Evolutionary conservation across 1,284 basidiomycete genomes (phyloP), one percentile per base, ranked within the genome.

Genomic region (Fomitopsis palustris): DNA sequence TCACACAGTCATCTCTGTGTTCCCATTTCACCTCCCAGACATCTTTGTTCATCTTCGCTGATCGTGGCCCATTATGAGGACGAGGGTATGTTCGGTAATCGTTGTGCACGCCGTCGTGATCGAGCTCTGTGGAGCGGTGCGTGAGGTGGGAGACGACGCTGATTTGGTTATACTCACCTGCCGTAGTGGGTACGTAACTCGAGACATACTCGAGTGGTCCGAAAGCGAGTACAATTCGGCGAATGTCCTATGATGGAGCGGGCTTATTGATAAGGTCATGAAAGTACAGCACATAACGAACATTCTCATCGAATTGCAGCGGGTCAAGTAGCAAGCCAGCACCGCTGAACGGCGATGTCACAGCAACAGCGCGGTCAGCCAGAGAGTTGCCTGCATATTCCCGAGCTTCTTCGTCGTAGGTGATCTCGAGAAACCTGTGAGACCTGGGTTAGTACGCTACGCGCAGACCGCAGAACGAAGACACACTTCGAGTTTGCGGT

Each of bases 11-110:
- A 59, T 90, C 86, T 42, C 90, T 79, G 70, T 88, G 82, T 31
- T 78, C 76, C 87, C 87, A 92, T 68, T 92, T 92, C 35, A 90
- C 78, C 68, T 88, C 87, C 84, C 87, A 92, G 59, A 86, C 84
- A 8, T 77, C 72, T 0, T 65, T 62, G 54, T 86, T 81, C 89
- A 90, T 90, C 16, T 66, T 64, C 7, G 76, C 54, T 31, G 76
- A 78, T 43, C 86, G 84, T 25, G 78, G 77, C 2, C 74, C 76
- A 66, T 85, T 73, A 64, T 90, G 87, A 6, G 82, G 86, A 54
- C 55, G 58, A 25, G 66, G 55, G 25, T 52, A 59, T 25, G 33
- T 35, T 31, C 16, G 47, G 25, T 19, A 23, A 16, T n/a, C 27
- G 21, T 16, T 8, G 19, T 9, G 16, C 12, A 35, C 25, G n/a